Conservation (phyloP, 1,284 basidiomycete genomes). For the Cryptococcus wingfieldii region DNA sequence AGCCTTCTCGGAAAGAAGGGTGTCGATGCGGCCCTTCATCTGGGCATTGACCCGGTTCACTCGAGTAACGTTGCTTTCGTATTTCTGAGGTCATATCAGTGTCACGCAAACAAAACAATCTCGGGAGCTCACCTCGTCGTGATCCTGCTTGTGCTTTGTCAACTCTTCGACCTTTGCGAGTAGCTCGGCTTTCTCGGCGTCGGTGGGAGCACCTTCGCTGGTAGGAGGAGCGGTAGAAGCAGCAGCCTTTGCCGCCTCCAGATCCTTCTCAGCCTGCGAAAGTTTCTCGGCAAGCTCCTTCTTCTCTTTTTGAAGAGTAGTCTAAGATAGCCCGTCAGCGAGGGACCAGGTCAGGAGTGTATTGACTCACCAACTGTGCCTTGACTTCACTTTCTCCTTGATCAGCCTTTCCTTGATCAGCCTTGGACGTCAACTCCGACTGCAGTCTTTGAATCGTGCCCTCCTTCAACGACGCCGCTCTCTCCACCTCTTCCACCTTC, state of each 20-base stretch:
- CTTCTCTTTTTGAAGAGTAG: constrained; percentile 26
- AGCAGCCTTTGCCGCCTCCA: constrained; percentile 31
- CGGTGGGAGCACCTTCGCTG: constrained; percentile 3
- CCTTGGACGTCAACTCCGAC: constrained; percentile 28
- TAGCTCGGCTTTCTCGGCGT: constrained; percentile 11
- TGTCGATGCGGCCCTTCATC: constrained; percentile 17
- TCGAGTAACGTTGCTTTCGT: constrained; percentile 34
- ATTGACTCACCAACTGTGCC: constrained; percentile 21
- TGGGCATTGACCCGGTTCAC: constrained; percentile 34
- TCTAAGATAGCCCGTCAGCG: constrained; percentile 10
- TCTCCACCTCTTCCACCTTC: constrained; percentile 26
- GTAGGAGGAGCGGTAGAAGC: constrained; percentile 7
- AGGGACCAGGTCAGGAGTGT: neutral
- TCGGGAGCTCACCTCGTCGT: constrained; percentile 16
- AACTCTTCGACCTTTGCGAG: constrained; percentile 16
- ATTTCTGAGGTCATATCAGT: constrained; percentile 16
- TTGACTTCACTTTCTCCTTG: constrained; percentile 11
- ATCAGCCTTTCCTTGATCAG: constrained; percentile 2
- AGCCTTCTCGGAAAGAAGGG: constrained; percentile 15
- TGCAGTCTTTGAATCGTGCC: constrained; percentile 31
- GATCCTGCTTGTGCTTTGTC: constrained; percentile 14
- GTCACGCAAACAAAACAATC: neutral
- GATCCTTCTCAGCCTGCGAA: constrained; percentile 34
- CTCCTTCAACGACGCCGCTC: constrained; percentile 24
- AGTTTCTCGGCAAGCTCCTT: constrained; percentile 33